Base-by-base conservation (phyloP, 1,284 basidiomycete genomes). In the Tausonia pullulans region DNA sequence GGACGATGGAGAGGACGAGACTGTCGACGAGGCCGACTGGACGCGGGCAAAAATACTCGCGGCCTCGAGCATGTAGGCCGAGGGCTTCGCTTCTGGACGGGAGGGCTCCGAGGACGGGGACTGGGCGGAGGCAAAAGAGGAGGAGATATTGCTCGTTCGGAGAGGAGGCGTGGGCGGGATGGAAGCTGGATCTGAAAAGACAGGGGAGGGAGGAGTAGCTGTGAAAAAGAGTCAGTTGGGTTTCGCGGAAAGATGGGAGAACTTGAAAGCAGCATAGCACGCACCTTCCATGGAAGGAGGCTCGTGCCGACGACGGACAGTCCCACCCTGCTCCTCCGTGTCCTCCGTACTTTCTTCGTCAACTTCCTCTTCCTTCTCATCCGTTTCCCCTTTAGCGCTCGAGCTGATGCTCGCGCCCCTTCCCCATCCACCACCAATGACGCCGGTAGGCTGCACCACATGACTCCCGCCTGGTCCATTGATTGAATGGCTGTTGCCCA, bases 61-160 rank as follows among this genome's bases (percentile, higher is more conserved):
- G 13, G 62, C 44, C 14, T 56, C 62, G 43, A 45, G 62, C 16
- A 63, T 41, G 62, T 63, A 63, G n/a, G 62, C 56, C 6, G 62
- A 63, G 11, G 14, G 27, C 27, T 27, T 27, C 27, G 27, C 27
- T 27, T 27, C 27, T 16, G 52, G 60, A 11, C 51, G 60, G 39
- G 60, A 52, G 16, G 60, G 60, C 43, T 10, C 46, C n/a, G 51
- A 53, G 27, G 27, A 44, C 50, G n/a, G 60, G n/a, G 60, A 40
- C 44, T 16, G 48, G 41, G 40, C 13, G n/a, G 43, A 44, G 60
- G 14, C 46, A 3, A 51, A 16, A 2, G 39, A 27, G 16, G 57
- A 16, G 44, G 49, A 48, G 16, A 46, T 44, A 9, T 16, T 46
- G 27, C 57, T 44, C 9, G 50, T 52, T 40, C 54, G 46, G n/a